Base-by-base conservation (phyloP, 768 basidiomycete genomes). In the Pleurotus cornucopiae region DNA sequence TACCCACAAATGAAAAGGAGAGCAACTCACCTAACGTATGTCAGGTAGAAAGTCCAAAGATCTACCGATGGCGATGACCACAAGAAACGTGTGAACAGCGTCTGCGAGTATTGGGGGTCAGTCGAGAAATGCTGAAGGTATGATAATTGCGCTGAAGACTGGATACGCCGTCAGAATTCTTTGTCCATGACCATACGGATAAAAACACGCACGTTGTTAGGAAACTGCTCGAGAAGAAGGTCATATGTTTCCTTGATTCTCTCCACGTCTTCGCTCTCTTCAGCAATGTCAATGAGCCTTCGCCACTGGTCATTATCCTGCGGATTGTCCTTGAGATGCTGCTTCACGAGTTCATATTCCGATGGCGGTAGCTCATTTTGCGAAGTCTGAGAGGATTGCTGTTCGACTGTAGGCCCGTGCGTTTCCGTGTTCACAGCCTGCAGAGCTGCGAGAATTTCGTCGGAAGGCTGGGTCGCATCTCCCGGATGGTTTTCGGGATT, bases 1-100 rank as follows among this genome's bases (percentile, higher is more conserved):
- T 34, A 23, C 46, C 60, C 26, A 52, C 46, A 16, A 11, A 3
- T 56, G 39, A 34, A 49, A 47, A 57, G 56, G 53, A 54, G 46
- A 14, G 23, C 43, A 58, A 81, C 86, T 63, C 72, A 89, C 80
- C 96, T 84, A 65, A 99, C 92, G 70, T 97, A 98, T 45, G 86
- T 86, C 60, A 99, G 75, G 71, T 99, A 99, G 66, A 90, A 92
- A 66, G 85, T 89, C 90, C 93, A 96, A 2, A 98, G 77, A 58
- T 92, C 89, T 60, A 95, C 93, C 54, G 87, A 88, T 5, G 94
- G 90, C 0, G 93, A 94, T 14, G 83, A 82, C 65, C 83, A 85
- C 56, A 98, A 73, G 66, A 92, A 98, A 54, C 84, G 82, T 64
- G 86, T 89, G 76, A 98, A 98, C n/a, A 98, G 72, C 6, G 81